A percentile compares a stretch with the other conserved stretches of the same genome.
Conservation (phyloP, 2,329 filamentous ascomycete genomes). For the Ophiostoma piceae region DNA sequence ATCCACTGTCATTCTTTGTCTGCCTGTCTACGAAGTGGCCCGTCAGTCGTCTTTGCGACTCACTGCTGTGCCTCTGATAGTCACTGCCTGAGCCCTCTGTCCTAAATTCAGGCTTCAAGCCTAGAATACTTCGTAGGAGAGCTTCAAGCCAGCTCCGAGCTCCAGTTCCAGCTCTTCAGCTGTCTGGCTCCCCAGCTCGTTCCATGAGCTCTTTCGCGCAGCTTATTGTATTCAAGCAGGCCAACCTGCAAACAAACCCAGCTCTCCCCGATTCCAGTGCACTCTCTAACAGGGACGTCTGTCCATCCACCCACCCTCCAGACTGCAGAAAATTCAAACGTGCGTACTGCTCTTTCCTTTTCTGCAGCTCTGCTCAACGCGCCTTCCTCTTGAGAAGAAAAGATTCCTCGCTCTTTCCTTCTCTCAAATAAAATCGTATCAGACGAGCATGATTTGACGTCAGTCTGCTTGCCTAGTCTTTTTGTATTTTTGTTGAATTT, state of each 20-base stretch:
- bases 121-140: background rate
- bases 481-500: background rate
- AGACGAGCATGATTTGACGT: background rate
- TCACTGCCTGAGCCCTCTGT: background rate
- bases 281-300: too few species aligned
- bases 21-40: background rate
- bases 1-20: background rate
- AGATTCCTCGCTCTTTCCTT: background rate
- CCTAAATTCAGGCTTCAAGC: background rate
- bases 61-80: too few species aligned
- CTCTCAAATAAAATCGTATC: background rate
- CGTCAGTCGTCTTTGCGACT: background rate
- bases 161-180: background rate
- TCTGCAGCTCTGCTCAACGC: background rate
- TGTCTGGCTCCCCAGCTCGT: background rate
- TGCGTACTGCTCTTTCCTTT: too few species aligned
- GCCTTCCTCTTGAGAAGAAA: background rate
- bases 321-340: too few species aligned
- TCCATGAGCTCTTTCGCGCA: background rate
- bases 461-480: background rate
- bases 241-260: too few species aligned
- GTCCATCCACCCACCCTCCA: too few species aligned
- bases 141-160: background rate
- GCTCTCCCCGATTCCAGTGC: too few species aligned
- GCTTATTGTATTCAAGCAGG: background rate